Conservation (phyloP, 2,329 filamentous ascomycete genomes). For the Colletotrichum sidae region DNA sequence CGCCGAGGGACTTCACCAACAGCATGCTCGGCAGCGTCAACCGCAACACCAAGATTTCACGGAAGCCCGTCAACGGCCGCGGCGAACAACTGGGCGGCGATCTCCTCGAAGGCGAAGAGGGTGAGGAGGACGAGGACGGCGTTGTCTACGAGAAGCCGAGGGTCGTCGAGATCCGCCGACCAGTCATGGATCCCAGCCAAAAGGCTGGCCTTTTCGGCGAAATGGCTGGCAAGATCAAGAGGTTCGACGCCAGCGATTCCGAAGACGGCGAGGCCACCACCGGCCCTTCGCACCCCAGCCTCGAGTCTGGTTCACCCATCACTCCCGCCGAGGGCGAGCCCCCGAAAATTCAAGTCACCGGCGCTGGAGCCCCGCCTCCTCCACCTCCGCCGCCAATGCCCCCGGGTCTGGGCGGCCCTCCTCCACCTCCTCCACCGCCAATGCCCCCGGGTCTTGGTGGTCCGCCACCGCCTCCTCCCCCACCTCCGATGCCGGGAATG, state of each 20-base stretch:
- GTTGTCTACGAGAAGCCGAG: slow-evolving; percentile 82
- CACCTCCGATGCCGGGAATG: slow-evolving; percentile 60
- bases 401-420: slow-evolving; percentile 56
- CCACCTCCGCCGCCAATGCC: slow-evolving; percentile 54
- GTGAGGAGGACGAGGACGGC: slow-evolving; percentile 66
- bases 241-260: slow-evolving; percentile 78
- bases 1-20: slow-evolving; percentile 74
- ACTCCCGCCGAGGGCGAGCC: slow-evolving; percentile 72
- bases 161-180: slow-evolving; percentile 82
- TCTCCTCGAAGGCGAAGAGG: slow-evolving; percentile 55
- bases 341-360: slow-evolving; percentile 70
- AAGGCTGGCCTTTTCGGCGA: slow-evolving; percentile 75
- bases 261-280: slow-evolving; percentile 79
- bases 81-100: slow-evolving; percentile 58
- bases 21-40: slow-evolving; percentile 80
- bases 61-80: slow-evolving; percentile 61
- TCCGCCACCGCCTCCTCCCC: slow-evolving; percentile 57
- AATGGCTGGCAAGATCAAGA: slow-evolving; percentile 81
- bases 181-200: slow-evolving; percentile 72
- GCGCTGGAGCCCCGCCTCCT: slow-evolving; percentile 50
- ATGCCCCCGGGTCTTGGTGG: slow-evolving; percentile 52
- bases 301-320: slow-evolving; percentile 77
- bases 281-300: slow-evolving; percentile 79
- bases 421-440: slow-evolving; percentile 54
- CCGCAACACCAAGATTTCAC: slow-evolving; percentile 67